Evolutionary conservation across 148 eudicot genomes (phyloP).

Genomic region (Camellia granthamiana): DNA sequence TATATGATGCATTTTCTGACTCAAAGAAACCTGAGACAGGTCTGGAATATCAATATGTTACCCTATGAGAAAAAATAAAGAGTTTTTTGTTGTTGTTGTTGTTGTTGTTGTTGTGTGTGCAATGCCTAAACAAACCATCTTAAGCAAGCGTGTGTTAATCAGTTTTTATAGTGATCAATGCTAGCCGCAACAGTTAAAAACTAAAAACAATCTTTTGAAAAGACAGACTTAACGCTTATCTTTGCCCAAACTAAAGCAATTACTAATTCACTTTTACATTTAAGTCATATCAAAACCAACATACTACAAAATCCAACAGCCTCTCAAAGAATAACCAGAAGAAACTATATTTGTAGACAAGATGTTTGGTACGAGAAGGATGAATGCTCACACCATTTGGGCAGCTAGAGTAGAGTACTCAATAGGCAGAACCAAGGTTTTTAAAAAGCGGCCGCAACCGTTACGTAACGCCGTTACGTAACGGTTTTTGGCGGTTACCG

Average conservation of each 20-base stretch:
- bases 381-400: background rate
- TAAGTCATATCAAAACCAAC: background rate
- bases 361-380: background rate
- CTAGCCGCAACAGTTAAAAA: background rate
- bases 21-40: background rate
- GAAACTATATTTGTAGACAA: background rate
- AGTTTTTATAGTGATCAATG: background rate
- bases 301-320: background rate
- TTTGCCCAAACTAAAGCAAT: background rate
- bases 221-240: background rate
- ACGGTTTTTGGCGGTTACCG: no score
- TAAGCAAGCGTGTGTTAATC: background rate
- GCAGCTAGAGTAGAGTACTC: background rate
- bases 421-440: background rate
- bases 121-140: background rate
- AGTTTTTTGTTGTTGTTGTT: background rate
- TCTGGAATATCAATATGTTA: no score
- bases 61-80: no score
- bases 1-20: background rate
- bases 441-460: no score
- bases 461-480: no score
- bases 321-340: background rate
- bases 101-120: no score
- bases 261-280: background rate
- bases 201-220: background rate